Evolutionary conservation across 1,284 basidiomycete genomes (phyloP), one percentile per base, ranked within the genome.

Genomic region (Salmacisia buchloeana): DNA sequence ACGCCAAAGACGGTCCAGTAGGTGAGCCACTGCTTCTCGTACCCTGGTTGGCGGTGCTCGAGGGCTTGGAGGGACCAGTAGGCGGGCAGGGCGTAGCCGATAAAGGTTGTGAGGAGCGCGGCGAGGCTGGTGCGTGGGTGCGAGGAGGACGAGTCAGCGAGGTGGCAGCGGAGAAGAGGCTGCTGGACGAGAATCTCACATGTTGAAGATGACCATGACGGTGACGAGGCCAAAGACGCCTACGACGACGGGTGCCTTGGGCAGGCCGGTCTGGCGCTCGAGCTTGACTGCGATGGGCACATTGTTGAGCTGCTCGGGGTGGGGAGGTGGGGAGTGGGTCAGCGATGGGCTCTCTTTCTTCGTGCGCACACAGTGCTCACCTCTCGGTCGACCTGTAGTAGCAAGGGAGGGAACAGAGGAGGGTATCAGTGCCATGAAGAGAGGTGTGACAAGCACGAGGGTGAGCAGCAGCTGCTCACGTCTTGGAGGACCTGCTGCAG

Each of bases 171-270:
- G 45, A 35, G 21, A 21, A 59, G 36, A n/a, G n/a, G n/a, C n/a
- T n/a, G n/a, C n/a, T n/a, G n/a, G n/a, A n/a, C n/a, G n/a, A n/a
- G n/a, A n/a, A 43, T 43, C 41, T 67, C 63, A 76, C 74, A 77
- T 77, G 77, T 79, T 76, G 66, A 77, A 78, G 71, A 76, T 76
- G 66, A 79, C 81, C 74, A 83, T 65, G 49, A 79, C 60, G 56
- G 75, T 74, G 71, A 82, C 78, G 78, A 93, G 81, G 62, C 84
- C 75, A 67, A 88, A 83, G 69, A 85, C 84, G 66, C 89, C 91
- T 72, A 97, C 82, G 74, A 90, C 91, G 69, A 88, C 85, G 82
- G 94, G 94, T n/a, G 91, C 86, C 86, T 97, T 97, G 74, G 94
- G 94, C 45, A 97, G 83, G 77, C 91, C 89, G 4, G 92, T 94